These are phyloP conservation scores for Verticillium zaregamsianum DNA, from an alignment of 2,329 filamentous ascomycete genomes.

Conservation along the genomic window DNA sequence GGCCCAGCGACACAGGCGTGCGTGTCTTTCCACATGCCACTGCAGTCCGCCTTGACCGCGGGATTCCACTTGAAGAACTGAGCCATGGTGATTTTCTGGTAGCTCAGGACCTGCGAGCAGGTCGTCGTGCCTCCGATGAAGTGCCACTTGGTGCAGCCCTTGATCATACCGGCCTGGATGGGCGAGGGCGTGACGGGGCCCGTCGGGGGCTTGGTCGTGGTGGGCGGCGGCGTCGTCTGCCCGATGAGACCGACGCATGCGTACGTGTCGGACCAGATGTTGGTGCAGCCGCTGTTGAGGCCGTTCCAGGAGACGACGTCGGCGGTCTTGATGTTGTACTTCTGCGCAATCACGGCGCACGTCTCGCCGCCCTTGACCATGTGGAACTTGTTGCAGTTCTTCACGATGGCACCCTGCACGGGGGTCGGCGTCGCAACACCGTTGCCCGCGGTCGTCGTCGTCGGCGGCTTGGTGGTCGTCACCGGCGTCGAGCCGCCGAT, in stretches of 20 bases:
- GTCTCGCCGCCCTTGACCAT: conserved; percentile 1
- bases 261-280: conserved; percentile 7
- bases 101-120: conserved; percentile 6
- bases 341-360: conserved; percentile 6
- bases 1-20: background rate
- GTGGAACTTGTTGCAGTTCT: conserved; percentile 12
- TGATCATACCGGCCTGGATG: conserved; percentile 9
- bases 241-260: conserved; percentile 6
- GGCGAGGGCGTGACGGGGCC: background rate
- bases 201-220: background rate
- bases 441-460: background rate
- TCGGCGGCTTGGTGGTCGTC: conserved; percentile 3
- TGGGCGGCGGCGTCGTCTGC: background rate
- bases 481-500: conserved; percentile 3
- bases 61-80: conserved; percentile 8
- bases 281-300: conserved; percentile 7
- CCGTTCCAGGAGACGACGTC: background rate
- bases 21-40: background rate
- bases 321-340: background rate
- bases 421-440: conserved; percentile 11
- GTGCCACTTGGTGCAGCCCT: conserved; percentile 13
- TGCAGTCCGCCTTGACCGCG: background rate
- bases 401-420: conserved; percentile 6
- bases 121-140: conserved; percentile 1
- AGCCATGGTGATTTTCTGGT: conserved; percentile 1